Conservation (phyloP, 1,284 basidiomycete species). For the Ustilago xerochloae region DNA sequence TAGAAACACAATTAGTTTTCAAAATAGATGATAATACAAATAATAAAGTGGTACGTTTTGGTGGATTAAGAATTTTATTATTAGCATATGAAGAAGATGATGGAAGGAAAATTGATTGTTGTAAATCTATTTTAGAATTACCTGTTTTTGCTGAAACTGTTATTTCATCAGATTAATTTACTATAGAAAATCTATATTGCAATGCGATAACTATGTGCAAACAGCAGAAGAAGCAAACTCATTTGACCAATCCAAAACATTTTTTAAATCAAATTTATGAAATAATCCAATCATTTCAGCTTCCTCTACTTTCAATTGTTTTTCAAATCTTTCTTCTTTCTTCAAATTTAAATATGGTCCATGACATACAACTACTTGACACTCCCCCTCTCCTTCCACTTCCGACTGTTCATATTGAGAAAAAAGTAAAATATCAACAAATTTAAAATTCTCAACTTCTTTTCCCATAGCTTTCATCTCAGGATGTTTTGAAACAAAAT, state of each 20-base stretch:
- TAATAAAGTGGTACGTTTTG: slow-evolving; percentile 7
- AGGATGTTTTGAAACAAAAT: slow-evolving; percentile 13
- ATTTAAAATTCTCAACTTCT: slow-evolving; percentile 16
- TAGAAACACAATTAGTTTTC: no score
- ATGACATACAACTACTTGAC: slow-evolving; percentile 15
- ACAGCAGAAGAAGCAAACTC: no score
- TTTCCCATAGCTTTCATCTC: background rate
- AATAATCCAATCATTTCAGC: slow-evolving; percentile 4
- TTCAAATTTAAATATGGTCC: background rate
- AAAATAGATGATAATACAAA: background rate
- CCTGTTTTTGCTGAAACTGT: slow-evolving; percentile 19
- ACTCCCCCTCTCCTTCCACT: background rate
- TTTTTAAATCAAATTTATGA: background rate
- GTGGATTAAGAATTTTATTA: slow-evolving; percentile 4
- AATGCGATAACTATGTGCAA: no score
- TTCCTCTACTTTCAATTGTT: background rate
- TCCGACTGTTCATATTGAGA: background rate
- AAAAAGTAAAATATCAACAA: slow-evolving; percentile 41
- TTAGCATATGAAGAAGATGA: slow-evolving; percentile 1
- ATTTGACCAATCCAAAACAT: no score
- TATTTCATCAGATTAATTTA: background rate
- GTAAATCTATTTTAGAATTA: background rate
- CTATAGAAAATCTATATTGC: background rate
- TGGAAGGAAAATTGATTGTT: background rate
- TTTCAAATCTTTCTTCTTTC: background rate